phyloP scores from a whole-genome alignment of 176 grass and related monocot genomes.

The Avena eriantha region DNA sequence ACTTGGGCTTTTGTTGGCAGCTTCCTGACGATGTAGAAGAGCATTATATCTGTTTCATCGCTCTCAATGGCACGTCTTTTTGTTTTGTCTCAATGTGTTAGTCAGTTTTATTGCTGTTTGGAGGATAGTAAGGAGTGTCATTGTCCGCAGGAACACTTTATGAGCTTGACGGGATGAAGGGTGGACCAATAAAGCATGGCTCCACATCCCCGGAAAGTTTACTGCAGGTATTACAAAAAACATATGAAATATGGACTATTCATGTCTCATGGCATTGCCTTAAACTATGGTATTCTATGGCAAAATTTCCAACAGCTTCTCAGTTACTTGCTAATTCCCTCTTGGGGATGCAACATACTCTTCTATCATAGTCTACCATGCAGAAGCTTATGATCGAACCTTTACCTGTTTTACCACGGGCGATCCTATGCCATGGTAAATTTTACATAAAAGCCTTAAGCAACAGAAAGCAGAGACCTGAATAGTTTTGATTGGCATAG shows the following conservation, averaged over 20 bases:
- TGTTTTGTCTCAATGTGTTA: background rate
- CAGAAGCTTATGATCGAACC: background rate
- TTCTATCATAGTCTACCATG: background rate
- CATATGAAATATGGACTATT: background rate
- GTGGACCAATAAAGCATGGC: constrained; percentile 38
- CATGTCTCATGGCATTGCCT: background rate
- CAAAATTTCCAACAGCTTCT: background rate
- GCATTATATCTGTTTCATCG: constrained; percentile 48
- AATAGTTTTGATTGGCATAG: background rate
- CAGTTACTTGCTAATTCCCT: background rate
- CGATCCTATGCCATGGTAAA: background rate
- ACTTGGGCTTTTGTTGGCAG: background rate
- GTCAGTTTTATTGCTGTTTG: background rate
- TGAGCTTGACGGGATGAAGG: constrained; percentile 56
- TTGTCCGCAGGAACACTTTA: constrained; percentile 46
- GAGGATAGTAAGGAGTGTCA: background rate
- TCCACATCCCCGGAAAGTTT: constrained; percentile 41
- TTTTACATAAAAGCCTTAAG: background rate
- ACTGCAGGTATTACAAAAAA: constrained; percentile 42
- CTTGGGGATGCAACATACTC: background rate
- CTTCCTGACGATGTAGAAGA: constrained; percentile 42
- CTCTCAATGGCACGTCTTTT: constrained; percentile 27
- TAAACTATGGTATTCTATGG: background rate
- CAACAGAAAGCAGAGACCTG: background rate
- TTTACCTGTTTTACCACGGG: background rate